Evolutionary conservation across 257 asterid species (phyloP).

Genomic region (Salvia splendens): DNA sequence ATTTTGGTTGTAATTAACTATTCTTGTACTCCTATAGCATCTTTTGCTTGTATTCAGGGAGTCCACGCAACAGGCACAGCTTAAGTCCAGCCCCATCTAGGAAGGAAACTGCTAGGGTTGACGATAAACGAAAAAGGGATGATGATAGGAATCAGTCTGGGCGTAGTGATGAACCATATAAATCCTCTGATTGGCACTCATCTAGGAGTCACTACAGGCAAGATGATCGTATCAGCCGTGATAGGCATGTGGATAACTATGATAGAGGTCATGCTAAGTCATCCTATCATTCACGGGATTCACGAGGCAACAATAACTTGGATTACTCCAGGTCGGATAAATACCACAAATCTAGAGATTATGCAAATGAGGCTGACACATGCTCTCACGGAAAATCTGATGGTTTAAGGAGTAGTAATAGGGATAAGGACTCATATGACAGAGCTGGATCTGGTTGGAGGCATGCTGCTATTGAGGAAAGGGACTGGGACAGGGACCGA

Average conservation of each 20-base stretch:
- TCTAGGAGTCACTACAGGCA: constrained; percentile 54
- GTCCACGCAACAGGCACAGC: constrained; percentile 54
- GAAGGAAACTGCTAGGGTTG: constrained; percentile 45
- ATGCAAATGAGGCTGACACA: constrained; percentile 46
- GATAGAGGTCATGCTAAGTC: constrained; percentile 66
- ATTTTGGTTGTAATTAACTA: constrained; percentile 37
- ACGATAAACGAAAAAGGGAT: constrained; percentile 54
- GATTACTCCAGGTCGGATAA: constrained; percentile 52
- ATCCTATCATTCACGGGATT: constrained; percentile 60
- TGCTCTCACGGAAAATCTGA: constrained; percentile 55
- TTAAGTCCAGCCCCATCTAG: constrained; percentile 56
- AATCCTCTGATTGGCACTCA: constrained; percentile 60
- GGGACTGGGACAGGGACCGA: constrained; percentile 47
- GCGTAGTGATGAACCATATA: constrained; percentile 54
- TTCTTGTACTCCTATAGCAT: constrained; percentile 48
- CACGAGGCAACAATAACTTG: constrained; percentile 40
- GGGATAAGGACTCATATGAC: constrained; percentile 57
- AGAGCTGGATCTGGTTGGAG: constrained; percentile 61
- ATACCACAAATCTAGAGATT: constrained; percentile 57
- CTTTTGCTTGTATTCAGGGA: constrained; percentile 61
- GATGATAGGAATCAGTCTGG: constrained; percentile 51
- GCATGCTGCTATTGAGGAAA: constrained; percentile 48
- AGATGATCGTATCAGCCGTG: constrained; percentile 60
- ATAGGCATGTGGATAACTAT: constrained; percentile 57
- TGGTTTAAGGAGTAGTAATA: constrained; percentile 46